Evolutionary conservation across 768 basidiomycete genomes (phyloP).

Genomic region (Clavaria fumosa): DNA sequence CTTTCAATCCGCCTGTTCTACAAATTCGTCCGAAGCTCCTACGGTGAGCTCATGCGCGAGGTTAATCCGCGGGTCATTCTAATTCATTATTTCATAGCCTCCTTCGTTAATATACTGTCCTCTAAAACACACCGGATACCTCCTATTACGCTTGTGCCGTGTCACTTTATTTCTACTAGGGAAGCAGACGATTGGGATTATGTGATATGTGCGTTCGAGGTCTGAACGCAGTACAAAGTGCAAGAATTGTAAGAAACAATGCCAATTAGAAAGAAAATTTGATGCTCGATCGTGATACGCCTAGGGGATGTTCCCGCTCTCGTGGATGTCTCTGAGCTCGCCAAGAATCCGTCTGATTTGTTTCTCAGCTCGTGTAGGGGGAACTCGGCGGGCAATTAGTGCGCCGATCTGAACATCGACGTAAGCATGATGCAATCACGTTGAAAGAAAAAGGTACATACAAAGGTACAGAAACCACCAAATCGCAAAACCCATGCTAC

Average conservation of each 20-base stretch:
- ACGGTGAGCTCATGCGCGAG: too few relatives aligned
- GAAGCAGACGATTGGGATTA: conserved; percentile 36
- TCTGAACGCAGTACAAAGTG: too few relatives aligned
- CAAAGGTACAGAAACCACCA: conserved; percentile 76
- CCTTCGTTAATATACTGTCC: too few relatives aligned
- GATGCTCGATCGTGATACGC: too few relatives aligned
- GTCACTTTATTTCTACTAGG: conserved; percentile 30
- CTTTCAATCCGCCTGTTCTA: conserved; percentile 37
- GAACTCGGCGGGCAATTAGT: conserved; percentile 60
- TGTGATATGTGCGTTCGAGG: conserved; percentile 35
- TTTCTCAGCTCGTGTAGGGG: conserved; percentile 83
- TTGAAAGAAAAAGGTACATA: conserved; percentile 11
- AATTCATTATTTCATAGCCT: too few relatives aligned
- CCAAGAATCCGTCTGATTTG: conserved; percentile 72
- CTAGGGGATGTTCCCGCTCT: too few relatives aligned
- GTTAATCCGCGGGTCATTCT: too few relatives aligned
- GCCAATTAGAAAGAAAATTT: too few relatives aligned
- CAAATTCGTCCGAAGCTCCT: conserved; percentile 14
- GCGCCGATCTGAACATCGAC: conserved; percentile 43
- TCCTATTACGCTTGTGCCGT: conserved; percentile 37
- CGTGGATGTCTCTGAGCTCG: conserved; percentile 64
- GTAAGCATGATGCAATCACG: background rate
- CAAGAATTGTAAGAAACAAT: too few relatives aligned
- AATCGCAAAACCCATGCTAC: conserved; percentile 92
- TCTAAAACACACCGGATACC: too few relatives aligned